phyloP scores from a whole-genome alignment of 2,329 filamentous ascomycete species.

The Cordyceps cateniannulata region DNA sequence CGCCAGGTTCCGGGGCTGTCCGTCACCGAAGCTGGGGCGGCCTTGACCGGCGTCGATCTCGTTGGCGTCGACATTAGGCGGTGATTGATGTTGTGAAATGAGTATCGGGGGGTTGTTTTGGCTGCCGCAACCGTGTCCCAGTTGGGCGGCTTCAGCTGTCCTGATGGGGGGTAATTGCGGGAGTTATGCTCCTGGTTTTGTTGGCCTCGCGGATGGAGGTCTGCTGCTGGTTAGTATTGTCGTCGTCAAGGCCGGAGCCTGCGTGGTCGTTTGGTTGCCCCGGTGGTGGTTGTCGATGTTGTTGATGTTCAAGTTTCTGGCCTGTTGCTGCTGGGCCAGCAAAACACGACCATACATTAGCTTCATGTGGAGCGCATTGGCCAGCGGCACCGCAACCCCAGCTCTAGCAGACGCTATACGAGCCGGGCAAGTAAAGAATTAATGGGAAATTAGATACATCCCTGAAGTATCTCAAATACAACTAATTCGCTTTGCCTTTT shows the following conservation, averaged over 20 bases:
- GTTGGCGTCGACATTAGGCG: constrained; percentile 27
- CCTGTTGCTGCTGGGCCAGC: neutral
- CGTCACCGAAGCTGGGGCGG: constrained; percentile 27
- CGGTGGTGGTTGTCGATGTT: neutral
- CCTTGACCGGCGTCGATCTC: constrained; percentile 35
- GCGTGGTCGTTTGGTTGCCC: constrained; percentile 7
- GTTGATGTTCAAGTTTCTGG: constrained; percentile 6
- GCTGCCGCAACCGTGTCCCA: neutral
- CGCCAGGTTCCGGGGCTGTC: constrained; percentile 77
- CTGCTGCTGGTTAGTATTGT: constrained; percentile 11
- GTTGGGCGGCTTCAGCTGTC: neutral
- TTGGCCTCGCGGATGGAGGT: neutral
- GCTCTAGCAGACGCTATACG: neutral
- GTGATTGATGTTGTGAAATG: constrained; percentile 1
- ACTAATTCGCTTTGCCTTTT: neutral
- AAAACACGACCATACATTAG: constrained; percentile 3
- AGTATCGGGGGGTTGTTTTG: constrained; percentile 7
- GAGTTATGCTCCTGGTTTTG: neutral
- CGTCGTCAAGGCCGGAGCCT: constrained; percentile 9
- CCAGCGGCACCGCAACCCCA: neutral
- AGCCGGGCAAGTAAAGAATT: neutral
- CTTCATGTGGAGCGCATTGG: constrained; percentile 6
- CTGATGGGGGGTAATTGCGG: neutral
- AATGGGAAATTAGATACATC: neutral
- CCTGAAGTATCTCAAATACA: neutral